Conservation (phyloP, 2,329 filamentous ascomycete species). For the Xylaria polymorpha region DNA sequence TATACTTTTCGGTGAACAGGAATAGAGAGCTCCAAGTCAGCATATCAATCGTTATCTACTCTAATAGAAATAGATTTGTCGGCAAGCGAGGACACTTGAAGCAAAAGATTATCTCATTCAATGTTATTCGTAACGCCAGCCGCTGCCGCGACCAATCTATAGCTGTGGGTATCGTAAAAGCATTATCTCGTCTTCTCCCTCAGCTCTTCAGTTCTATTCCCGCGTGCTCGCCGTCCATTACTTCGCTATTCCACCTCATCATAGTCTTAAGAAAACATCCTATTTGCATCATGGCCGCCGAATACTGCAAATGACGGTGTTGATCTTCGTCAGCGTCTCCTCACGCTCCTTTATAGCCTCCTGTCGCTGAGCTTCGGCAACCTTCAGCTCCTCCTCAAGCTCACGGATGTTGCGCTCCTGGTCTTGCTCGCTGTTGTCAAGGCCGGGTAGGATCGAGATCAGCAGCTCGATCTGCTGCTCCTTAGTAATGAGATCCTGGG, state of each 20-base stretch:
- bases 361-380: slow-evolving; percentile 70
- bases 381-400: slow-evolving; percentile 72
- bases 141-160: slow-evolving; percentile 20
- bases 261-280: too few relatives aligned
- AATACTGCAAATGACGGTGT: slow-evolving; percentile 67
- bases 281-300: slow-evolving; percentile 60
- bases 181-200: background rate
- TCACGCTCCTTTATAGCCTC: slow-evolving; percentile 74
- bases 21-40: slow-evolving; percentile 12
- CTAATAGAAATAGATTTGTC: background rate
- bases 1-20: background rate
- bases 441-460: slow-evolving; percentile 78
- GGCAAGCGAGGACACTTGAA: background rate
- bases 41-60: slow-evolving; percentile 11
- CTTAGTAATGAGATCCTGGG: slow-evolving; percentile 80
- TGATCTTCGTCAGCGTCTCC: slow-evolving; percentile 68
- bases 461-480: slow-evolving; percentile 85
- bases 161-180: slow-evolving; percentile 44
- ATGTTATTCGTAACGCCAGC: slow-evolving; percentile 39
- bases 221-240: background rate
- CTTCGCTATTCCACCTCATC: background rate
- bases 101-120: slow-evolving; percentile 10
- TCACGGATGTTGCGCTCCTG: slow-evolving; percentile 76
- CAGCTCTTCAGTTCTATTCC: background rate
- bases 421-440: slow-evolving; percentile 81